Evolutionary conservation across 257 asterid genomes (phyloP).

Genomic region (Cruciata laevipes): DNA sequence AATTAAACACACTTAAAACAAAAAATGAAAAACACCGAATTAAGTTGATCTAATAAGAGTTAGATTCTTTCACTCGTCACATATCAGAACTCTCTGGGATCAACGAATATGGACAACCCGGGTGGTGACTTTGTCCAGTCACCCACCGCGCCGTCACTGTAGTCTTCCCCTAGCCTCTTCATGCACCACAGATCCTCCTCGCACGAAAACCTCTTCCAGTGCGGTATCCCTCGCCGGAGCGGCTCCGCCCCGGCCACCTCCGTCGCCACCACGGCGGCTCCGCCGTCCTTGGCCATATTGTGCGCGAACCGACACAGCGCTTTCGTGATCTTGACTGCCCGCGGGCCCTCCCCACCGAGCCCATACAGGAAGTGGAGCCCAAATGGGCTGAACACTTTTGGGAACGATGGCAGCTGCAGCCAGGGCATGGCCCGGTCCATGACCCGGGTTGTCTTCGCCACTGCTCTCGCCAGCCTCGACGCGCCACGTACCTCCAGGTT

Average conservation of each 20-base stretch:
- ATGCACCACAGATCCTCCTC: conserved; percentile 89
- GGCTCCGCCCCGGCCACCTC: conserved; percentile 68
- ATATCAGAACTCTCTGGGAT: conserved; percentile 72
- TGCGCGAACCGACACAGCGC: conserved; percentile 57
- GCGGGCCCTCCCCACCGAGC: conserved; percentile 88
- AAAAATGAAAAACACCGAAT: not conserved
- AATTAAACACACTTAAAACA: not conserved
- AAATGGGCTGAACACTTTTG: conserved; percentile 67
- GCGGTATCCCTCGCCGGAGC: conserved; percentile 63
- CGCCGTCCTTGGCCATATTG: conserved; percentile 49
- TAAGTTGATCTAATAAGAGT: not conserved
- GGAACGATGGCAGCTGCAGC: conserved; percentile 66
- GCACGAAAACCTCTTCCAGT: conserved; percentile 81
- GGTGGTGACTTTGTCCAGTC: conserved; percentile 89
- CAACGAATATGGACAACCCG: conserved; percentile 75
- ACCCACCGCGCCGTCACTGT: conserved; percentile 66
- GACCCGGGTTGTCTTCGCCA: conserved; percentile 48
- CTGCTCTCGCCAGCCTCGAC: conserved; percentile 38
- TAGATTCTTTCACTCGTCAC: conserved; percentile 3
- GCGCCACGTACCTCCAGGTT: conserved; percentile 82
- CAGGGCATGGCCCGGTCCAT: conserved; percentile 83
- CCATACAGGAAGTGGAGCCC: conserved; percentile 80
- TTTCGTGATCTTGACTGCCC: conserved; percentile 20
- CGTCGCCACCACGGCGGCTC: conserved; percentile 83
- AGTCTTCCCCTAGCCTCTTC: conserved; percentile 63